A percentile compares a stretch with the other conserved stretches of the same genome.
Evolutionary conservation across 495 filamentous ascomycete genomes (phyloP).

Genomic region (Lindgomyces ingoldianus): DNA sequence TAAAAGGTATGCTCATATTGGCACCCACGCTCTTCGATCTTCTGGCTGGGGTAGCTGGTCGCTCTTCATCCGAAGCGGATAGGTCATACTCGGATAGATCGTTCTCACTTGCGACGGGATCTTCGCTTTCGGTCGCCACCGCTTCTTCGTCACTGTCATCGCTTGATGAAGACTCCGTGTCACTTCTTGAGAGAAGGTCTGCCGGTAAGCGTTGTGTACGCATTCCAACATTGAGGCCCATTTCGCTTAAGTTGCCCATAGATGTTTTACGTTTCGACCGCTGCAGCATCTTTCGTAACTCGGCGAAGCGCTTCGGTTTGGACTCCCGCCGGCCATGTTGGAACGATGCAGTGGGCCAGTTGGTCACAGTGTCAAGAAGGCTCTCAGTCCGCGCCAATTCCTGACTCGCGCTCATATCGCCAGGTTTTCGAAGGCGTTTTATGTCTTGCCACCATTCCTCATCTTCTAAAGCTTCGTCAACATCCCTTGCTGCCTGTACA

Average conservation of each 20-base stretch:
- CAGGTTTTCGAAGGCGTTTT: slow-evolving; percentile 55
- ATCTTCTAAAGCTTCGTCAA: slow-evolving; percentile 62
- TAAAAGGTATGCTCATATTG: slow-evolving; percentile 25
- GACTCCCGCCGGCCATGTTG: slow-evolving; percentile 53
- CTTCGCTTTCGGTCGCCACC: slow-evolving; percentile 44
- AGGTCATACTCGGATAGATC: slow-evolving; percentile 50
- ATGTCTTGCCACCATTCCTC: slow-evolving; percentile 86
- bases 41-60: slow-evolving; percentile 24
- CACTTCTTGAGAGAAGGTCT: slow-evolving; percentile 56
- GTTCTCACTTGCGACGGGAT: slow-evolving; percentile 52
- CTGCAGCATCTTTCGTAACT: slow-evolving; percentile 54
- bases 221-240: slow-evolving; percentile 72
- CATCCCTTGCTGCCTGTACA: slow-evolving; percentile 51
- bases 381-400: slow-evolving; percentile 38
- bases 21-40: slow-evolving; percentile 29
- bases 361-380: slow-evolving; percentile 42
- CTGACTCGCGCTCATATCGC: slow-evolving; percentile 40
- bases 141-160: slow-evolving; percentile 50
- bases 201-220: slow-evolving; percentile 71
- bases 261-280: slow-evolving; percentile 59
- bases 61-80: slow-evolving; percentile 30
- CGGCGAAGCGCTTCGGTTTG: slow-evolving; percentile 49
- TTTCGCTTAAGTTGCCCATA: slow-evolving; percentile 61
- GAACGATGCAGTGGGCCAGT: slow-evolving; percentile 59
- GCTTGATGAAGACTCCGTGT: slow-evolving; percentile 52